A percentile compares a stretch with the other conserved stretches of the same genome.
These are phyloP conservation scores for Corylus americana DNA, from an alignment of 306 rosid species.

Conservation along the genomic window DNA sequence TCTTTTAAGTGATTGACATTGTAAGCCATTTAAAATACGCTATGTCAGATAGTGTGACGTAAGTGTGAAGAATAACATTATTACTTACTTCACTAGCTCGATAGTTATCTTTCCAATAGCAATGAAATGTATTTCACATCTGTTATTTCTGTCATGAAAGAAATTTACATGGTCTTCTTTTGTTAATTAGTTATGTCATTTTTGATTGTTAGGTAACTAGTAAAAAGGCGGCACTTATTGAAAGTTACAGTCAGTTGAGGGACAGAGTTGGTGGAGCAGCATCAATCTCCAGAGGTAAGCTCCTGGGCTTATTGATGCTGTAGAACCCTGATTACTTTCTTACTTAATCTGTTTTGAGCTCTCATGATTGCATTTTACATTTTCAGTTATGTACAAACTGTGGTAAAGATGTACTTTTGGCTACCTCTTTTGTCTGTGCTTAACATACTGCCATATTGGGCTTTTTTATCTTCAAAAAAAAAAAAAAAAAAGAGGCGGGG, in stretches of 20 bases:
- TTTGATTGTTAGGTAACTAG: slow-evolving; percentile 66
- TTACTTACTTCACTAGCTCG: slow-evolving; percentile 3
- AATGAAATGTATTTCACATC: slow-evolving; percentile 2
- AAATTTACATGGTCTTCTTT: not conserved
- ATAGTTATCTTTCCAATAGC: slow-evolving; percentile 10
- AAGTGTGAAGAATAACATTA: no score
- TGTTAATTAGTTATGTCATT: not conserved
- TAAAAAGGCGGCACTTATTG: slow-evolving; percentile 82
- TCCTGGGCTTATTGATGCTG: slow-evolving; percentile 12
- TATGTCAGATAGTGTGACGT: no score
- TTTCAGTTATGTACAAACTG: not conserved
- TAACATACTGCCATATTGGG: not conserved
- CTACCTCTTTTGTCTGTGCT: not conserved
- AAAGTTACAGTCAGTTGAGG: slow-evolving; percentile 64
- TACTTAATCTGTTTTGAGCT: not conserved
- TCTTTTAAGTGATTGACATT: no score
- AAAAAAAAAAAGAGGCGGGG: no score
- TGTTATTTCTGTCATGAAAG: slow-evolving; percentile 6
- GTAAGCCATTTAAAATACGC: no score
- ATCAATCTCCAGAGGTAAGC: slow-evolving; percentile 66
- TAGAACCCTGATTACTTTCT: slow-evolving; percentile 5
- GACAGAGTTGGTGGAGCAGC: slow-evolving; percentile 67
- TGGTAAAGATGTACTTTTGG: not conserved
- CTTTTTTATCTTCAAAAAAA: no score
- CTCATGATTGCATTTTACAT: not conserved